Percentiles rank a stretch among this genome's conserved stretches.
These are phyloP conservation scores for Amborella trichopoda DNA, from an alignment of 164 flowering plant species.

Conservation along the genomic window DNA sequence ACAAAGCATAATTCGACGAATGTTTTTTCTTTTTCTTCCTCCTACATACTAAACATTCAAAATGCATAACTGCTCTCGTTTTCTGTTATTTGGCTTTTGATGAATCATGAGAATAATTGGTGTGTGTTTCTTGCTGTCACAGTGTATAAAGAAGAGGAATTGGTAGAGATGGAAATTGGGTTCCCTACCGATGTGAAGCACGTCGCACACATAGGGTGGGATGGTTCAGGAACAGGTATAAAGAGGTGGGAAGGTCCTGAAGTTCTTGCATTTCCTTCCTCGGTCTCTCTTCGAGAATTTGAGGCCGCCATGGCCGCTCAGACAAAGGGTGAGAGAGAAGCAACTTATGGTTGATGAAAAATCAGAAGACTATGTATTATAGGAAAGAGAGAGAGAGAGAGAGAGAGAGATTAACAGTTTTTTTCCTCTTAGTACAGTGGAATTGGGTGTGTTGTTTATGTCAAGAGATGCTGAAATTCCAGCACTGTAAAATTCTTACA, in stretches of 20 bases:
- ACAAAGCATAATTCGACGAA: neutral
- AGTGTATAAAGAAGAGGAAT: conserved; percentile 42
- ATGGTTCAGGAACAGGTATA: conserved; percentile 32
- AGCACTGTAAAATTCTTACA: too few species aligned
- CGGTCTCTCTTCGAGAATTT: conserved; percentile 24
- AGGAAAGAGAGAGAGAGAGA: too few species aligned
- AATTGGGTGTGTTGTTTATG: too few species aligned
- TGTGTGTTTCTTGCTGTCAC: neutral
- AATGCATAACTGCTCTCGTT: neutral
- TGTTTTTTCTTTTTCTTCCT: neutral
- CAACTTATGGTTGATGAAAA: too few species aligned
- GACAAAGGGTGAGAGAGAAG: too few species aligned
- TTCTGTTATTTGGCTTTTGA: neutral
- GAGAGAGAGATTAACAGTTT: too few species aligned
- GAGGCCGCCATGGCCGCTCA: too few species aligned
- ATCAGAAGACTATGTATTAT: too few species aligned
- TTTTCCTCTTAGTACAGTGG: too few species aligned
- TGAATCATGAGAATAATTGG: neutral
- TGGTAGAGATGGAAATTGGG: conserved; percentile 73
- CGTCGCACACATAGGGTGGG: conserved; percentile 82
- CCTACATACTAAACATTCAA: neutral
- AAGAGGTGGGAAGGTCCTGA: conserved; percentile 38
- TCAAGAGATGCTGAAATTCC: too few species aligned
- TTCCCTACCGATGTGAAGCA: conserved; percentile 88
- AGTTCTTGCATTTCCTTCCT: conserved; percentile 20